A percentile compares a stretch with the other conserved stretches of the same genome.
Conservation (phyloP, 345 rosid species). For the Rubroshorea leprosula region DNA sequence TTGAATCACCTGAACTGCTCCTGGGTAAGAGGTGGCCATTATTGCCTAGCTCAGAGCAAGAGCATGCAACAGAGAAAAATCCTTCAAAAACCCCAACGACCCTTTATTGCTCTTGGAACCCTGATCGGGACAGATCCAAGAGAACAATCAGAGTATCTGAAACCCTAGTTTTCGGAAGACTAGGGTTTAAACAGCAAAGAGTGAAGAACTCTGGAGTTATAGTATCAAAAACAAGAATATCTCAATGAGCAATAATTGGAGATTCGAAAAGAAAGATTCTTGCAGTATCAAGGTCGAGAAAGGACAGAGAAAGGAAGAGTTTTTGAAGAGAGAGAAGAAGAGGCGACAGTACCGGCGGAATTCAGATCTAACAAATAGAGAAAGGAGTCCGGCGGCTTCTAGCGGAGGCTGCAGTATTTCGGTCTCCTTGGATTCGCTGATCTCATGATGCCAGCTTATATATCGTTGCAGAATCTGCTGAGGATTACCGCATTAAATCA, state of each 20-base stretch:
- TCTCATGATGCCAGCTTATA: neutral
- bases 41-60: neutral
- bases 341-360: neutral
- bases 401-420: neutral
- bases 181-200: neutral
- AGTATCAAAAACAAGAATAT: neutral
- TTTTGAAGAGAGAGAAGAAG: neutral
- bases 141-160: neutral
- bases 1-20: neutral
- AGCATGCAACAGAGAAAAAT: neutral
- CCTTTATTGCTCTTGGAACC: neutral
- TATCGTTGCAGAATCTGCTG: neutral
- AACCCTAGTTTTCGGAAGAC: neutral
- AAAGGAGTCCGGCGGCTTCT: neutral
- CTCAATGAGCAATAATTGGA: neutral
- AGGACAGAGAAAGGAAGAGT: neutral
- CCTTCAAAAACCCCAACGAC: no score
- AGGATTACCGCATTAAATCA: neutral
- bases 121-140: constrained; percentile 1
- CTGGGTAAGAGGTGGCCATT: neutral
- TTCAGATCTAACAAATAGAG: neutral
- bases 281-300: neutral
- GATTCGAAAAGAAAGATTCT: neutral
- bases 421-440: neutral
- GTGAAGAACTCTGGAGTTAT: neutral